These are phyloP conservation scores for Coemansia biformis DNA, from an alignment of 192 early-diverging fungal species.

Conservation along the genomic window DNA sequence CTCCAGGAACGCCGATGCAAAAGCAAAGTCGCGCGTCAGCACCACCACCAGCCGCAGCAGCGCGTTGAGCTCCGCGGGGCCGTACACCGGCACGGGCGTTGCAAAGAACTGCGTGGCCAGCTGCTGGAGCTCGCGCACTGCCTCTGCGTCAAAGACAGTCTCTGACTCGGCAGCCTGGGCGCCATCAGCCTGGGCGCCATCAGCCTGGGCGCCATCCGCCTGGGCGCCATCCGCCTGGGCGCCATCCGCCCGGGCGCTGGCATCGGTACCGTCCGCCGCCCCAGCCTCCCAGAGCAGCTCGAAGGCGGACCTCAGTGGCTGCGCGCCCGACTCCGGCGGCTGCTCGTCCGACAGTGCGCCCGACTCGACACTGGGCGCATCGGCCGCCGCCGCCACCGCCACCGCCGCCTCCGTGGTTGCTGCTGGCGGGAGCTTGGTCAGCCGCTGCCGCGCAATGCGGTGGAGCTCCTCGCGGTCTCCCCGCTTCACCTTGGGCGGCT, in stretches of 20 bases:
- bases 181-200: not conserved
- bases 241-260: not conserved
- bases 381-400: too few species aligned
- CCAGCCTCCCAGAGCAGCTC: slow-evolving; percentile 13
- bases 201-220: not conserved
- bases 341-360: not conserved
- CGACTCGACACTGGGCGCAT: too few species aligned
- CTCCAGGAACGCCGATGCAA: slow-evolving; percentile 65
- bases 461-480: slow-evolving; percentile 32
- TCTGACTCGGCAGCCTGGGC: not conserved
- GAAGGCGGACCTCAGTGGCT: too few species aligned
- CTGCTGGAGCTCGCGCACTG: slow-evolving; percentile 28
- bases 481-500: slow-evolving; percentile 20
- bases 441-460: slow-evolving; percentile 31
- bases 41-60: slow-evolving; percentile 73
- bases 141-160: slow-evolving; percentile 23
- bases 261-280: too few species aligned
- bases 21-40: slow-evolving; percentile 64
- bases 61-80: slow-evolving; percentile 52
- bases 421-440: slow-evolving; percentile 45
- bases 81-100: slow-evolving; percentile 11
- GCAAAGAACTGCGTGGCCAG: slow-evolving; percentile 28
- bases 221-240: slow-evolving; percentile 1
- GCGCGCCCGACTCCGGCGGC: slow-evolving; percentile 1
- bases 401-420: slow-evolving; percentile 2